Base-by-base conservation (phyloP, 441 rosid genomes). In the Corymbia citriodora region DNA sequence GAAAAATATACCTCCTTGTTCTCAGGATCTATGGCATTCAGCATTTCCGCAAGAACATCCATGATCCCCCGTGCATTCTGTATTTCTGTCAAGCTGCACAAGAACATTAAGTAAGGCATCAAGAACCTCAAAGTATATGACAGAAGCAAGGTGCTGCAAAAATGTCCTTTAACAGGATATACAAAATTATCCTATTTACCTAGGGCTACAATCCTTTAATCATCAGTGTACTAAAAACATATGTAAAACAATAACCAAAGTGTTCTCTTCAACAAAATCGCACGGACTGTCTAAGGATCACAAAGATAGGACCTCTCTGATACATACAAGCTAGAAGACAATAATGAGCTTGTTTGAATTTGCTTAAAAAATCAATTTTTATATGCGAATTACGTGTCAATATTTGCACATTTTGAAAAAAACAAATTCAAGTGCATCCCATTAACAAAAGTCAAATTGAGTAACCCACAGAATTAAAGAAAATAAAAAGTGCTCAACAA, bases 31-130 rank as follows among this genome's bases (percentile, higher is more conserved):
- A 98, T 88, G 89, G 99, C 99, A 95, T 88, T 97, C 90, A 98
- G 95, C 99, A 98, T 97, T 94, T 98, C 99, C 25, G 98, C 91
- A 91, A 98, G 99, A 85, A 98, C 99, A 90, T 98, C 99, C 99
- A 98, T 96, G 87, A 97, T 95, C 91, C 99, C 99, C 50, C 98
- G 97, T 50, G 99, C 99, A 94, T 97, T 98, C 93, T 98, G 99
- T 93, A 97, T 97, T 95, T 98, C 99, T 89, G 99, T 92, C 97
- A 97, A 91, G 94, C 99, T 98, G 90, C 92, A 55, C 91, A 93
- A 94, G 88, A 50, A 92, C 90, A 92, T 68, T 92, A 89, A 89
- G 88, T 83, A 21, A 79, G 12, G n/a, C 52, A 25, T 79, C 53
- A 13, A 45, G 52, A 79, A 79, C 52, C 10, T 79, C 83, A 74